Evolutionary conservation across 805 yeast genomes (phyloP).

Genomic region (Wickerhamomyces bovis): DNA sequence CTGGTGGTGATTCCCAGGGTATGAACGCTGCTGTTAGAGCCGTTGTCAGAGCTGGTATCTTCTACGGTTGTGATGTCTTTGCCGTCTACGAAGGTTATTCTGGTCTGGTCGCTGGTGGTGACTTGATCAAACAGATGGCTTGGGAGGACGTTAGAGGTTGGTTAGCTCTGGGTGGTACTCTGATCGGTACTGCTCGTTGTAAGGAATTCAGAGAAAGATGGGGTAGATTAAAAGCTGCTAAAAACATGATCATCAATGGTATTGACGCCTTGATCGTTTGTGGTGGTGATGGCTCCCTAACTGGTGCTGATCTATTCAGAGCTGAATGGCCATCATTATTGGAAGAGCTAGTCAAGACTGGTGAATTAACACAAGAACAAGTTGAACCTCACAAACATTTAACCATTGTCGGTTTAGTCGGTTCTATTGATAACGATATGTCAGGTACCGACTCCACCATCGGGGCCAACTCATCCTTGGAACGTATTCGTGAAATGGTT

Average conservation of each 20-base stretch:
- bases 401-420: constrained; percentile 90
- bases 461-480: constrained; percentile 92
- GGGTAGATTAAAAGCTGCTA: constrained; percentile 81
- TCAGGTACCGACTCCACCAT: constrained; percentile 93
- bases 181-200: constrained; percentile 94
- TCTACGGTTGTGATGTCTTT: constrained; percentile 80
- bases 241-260: constrained; percentile 78
- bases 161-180: constrained; percentile 89
- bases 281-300: constrained; percentile 98
- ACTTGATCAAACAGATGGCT: constrained; percentile 63
- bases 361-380: constrained; percentile 52
- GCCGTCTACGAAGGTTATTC: constrained; percentile 94
- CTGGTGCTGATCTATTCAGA: constrained; percentile 95
- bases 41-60: constrained; percentile 88
- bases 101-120: constrained; percentile 87
- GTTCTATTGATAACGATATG: constrained; percentile 98
- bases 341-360: constrained; percentile 55
- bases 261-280: constrained; percentile 93
- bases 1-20: constrained; percentile 99
- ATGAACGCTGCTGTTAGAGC: constrained; percentile 97
- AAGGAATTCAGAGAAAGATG: constrained; percentile 75
- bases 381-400: constrained; percentile 59
- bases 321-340: constrained; percentile 90
- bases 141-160: constrained; percentile 97
- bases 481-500: constrained; percentile 86